phyloP scores from a whole-genome alignment of 2,329 filamentous ascomycete species.

The Lojkania enalia region DNA sequence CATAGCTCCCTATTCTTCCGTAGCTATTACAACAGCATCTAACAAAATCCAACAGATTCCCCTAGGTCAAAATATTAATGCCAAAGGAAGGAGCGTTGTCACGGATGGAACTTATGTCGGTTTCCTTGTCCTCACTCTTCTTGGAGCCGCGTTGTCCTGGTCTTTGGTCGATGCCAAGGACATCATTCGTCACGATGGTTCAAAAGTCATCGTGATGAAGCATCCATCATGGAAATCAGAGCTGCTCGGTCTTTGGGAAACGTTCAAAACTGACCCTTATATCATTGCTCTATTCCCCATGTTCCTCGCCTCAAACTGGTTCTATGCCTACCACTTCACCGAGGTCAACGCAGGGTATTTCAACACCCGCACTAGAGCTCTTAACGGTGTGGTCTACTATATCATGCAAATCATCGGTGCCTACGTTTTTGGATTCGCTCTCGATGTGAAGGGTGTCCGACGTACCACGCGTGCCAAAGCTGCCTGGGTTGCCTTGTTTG shows the following conservation, averaged over 20 bases:
- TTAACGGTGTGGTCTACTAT: constrained; percentile 82
- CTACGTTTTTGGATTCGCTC: constrained; percentile 68
- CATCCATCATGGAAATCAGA: constrained; percentile 86
- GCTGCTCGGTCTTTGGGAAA: constrained; percentile 73
- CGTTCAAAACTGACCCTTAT: constrained; percentile 69
- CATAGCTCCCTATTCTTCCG: background rate
- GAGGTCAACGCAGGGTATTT: constrained; percentile 71
- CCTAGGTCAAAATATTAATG: constrained; percentile 72
- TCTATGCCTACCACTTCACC: constrained; percentile 80
- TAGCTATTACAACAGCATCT: constrained; percentile 1
- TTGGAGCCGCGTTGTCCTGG: constrained; percentile 71
- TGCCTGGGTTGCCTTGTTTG: constrained; percentile 64
- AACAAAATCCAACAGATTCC: constrained; percentile 57
- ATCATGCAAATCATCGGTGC: constrained; percentile 77
- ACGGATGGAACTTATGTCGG: constrained; percentile 84
- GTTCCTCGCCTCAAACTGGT: constrained; percentile 80
- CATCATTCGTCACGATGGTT: constrained; percentile 76
- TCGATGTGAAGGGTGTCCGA: constrained; percentile 62
- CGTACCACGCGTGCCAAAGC: constrained; percentile 70
- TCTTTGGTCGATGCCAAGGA: constrained; percentile 71
- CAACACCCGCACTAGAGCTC: constrained; percentile 72
- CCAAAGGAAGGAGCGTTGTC: constrained; percentile 55
- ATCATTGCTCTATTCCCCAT: constrained; percentile 78
- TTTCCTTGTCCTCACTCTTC: constrained; percentile 80
- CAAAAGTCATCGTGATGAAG: constrained; percentile 83